These are phyloP conservation scores for Naegleria fowleri DNA, from an alignment of 208 protist species.

Conservation along the genomic window DNA sequence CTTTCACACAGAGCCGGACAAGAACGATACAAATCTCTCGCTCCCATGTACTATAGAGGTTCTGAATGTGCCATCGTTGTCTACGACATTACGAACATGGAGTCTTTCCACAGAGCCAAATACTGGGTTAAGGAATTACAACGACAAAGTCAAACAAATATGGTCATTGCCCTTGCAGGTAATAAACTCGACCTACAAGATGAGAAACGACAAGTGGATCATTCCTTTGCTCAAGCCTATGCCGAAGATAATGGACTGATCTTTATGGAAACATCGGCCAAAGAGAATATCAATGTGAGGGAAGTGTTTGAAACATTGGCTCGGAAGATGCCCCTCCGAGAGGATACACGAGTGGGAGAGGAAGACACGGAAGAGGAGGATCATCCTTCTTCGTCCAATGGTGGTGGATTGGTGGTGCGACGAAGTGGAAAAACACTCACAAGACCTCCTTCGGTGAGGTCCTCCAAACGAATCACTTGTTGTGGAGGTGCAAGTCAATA, in stretches of 20 bases:
- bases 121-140: background rate
- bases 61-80: background rate
- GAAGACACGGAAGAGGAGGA: too few species aligned
- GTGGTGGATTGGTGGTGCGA: too few species aligned
- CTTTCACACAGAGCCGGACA: background rate
- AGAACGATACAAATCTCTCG: background rate
- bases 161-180: background rate
- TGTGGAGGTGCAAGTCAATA: too few species aligned
- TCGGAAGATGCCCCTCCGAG: background rate
- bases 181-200: background rate
- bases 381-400: too few species aligned
- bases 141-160: background rate
- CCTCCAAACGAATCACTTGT: too few species aligned
- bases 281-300: background rate
- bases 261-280: background rate
- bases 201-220: background rate
- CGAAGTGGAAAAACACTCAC: too few species aligned
- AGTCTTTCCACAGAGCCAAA: background rate
- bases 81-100: background rate
- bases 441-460: too few species aligned
- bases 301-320: background rate
- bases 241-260: background rate
- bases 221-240: background rate
- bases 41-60: background rate
- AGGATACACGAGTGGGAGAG: too few species aligned